Evolutionary conservation across 495 filamentous ascomycete species (phyloP).

Genomic region (Podospora tetraspora): DNA sequence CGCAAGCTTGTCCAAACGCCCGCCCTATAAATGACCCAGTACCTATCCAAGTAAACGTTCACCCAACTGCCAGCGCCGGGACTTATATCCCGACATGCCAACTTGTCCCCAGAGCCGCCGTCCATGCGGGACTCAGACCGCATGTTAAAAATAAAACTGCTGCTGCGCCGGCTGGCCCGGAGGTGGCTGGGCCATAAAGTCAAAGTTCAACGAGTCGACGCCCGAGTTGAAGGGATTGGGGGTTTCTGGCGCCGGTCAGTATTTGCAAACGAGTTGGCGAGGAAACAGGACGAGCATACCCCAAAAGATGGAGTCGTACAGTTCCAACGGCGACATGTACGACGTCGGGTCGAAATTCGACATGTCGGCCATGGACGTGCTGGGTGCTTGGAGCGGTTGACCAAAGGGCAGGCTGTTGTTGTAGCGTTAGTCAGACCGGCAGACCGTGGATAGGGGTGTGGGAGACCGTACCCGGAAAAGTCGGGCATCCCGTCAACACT

Average conservation of each 20-base stretch:
- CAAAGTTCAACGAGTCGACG: constrained; percentile 46
- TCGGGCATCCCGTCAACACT: constrained; percentile 31
- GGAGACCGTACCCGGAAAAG: constrained; percentile 26
- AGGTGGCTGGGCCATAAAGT: constrained; percentile 45
- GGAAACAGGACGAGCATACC: constrained; percentile 33
- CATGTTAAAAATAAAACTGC: constrained; percentile 41
- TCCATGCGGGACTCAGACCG: background rate
- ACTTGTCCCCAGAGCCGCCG: background rate
- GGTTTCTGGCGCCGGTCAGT: constrained; percentile 30
- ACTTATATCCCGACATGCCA: background rate
- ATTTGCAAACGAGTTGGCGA: background rate
- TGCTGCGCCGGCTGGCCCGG: constrained; percentile 45
- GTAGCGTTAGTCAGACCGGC: background rate
- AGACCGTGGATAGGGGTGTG: background rate
- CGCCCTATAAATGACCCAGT: background rate
- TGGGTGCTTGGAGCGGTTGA: constrained; percentile 28
- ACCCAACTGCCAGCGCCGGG: background rate
- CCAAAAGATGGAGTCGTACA: constrained; percentile 57
- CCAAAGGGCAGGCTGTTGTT: constrained; percentile 18
- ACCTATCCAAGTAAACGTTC: background rate
- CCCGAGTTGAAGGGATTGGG: constrained; percentile 47
- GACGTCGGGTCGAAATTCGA: constrained; percentile 38
- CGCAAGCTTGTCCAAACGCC: background rate
- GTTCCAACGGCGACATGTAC: constrained; percentile 51
- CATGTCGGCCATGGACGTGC: constrained; percentile 31